phyloP scores from a whole-genome alignment of 139 green algal genomes.

The Auxenochlorella pyrenoidosa region DNA sequence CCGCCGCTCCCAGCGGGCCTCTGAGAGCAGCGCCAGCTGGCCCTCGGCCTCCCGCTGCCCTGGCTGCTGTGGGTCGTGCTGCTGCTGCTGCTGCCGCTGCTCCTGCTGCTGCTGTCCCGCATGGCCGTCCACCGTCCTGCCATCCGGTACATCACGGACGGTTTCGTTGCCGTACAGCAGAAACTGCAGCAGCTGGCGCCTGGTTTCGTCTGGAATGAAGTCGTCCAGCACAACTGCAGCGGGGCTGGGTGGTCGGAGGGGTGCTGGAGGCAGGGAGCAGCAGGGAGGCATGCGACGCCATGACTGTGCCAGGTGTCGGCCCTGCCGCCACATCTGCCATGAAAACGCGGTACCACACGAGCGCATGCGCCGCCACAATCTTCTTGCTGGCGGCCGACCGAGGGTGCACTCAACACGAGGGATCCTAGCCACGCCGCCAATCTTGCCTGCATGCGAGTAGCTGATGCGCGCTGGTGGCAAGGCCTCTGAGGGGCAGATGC shows the following conservation, averaged over 20 bases:
- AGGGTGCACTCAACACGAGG: too few species aligned
- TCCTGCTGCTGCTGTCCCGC: background rate
- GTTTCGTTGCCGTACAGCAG: constrained; percentile 9
- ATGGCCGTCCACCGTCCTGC: background rate
- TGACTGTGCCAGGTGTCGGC: too few species aligned
- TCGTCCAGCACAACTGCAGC: constrained; percentile 67
- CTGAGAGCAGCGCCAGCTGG: constrained; percentile 30
- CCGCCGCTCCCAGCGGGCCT: constrained; percentile 63
- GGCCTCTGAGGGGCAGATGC: constrained; percentile 68
- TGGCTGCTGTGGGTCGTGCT: background rate
- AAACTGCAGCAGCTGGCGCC: constrained; percentile 51
- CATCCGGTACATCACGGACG: background rate
- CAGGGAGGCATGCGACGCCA: too few species aligned
- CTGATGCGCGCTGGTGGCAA: constrained; percentile 44
- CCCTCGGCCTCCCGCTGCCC: background rate
- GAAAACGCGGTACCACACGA: too few species aligned
- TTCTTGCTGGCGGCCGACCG: too few species aligned
- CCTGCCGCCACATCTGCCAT: too few species aligned
- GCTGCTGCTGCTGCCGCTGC: background rate
- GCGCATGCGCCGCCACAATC: too few species aligned
- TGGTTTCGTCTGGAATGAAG: constrained; percentile 62
- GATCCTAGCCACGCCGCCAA: too few species aligned
- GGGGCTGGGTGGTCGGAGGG: background rate
- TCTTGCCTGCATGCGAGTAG: constrained; percentile 53
- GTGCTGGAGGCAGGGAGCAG: background rate